Conservation (phyloP, 2,329 filamentous ascomycete genomes). For the Ramichloridium luteum region DNA sequence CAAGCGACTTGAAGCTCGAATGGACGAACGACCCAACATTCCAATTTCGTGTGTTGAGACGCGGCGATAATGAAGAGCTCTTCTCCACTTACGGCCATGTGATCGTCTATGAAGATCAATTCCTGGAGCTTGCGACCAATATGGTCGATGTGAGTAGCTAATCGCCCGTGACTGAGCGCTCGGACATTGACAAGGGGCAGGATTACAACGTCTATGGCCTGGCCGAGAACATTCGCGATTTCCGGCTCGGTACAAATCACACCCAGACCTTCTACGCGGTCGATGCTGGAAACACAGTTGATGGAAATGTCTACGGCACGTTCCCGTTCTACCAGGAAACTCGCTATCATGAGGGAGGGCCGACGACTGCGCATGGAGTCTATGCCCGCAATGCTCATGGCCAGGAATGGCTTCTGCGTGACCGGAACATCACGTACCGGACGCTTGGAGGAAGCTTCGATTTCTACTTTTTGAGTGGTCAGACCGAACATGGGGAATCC, state of each 20-base stretch:
- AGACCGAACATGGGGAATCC: slow-evolving; percentile 17
- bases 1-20: slow-evolving; percentile 20
- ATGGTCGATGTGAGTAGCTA: slow-evolving; percentile 9
- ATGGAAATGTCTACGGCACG: slow-evolving; percentile 21
- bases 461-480: slow-evolving; percentile 63
- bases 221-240: slow-evolving; percentile 20
- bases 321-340: slow-evolving; percentile 25
- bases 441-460: slow-evolving; percentile 39
- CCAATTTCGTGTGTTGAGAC: slow-evolving; percentile 19
- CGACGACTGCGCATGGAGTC: slow-evolving; percentile 19
- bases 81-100: slow-evolving; percentile 22
- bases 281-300: slow-evolving; percentile 13
- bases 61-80: slow-evolving; percentile 16
- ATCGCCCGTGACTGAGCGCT: background rate
- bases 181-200: background rate
- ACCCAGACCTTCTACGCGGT: slow-evolving; percentile 25
- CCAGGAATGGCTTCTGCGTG: slow-evolving; percentile 22
- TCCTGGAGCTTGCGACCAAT: slow-evolving; percentile 20
- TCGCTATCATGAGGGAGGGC: slow-evolving; percentile 14
- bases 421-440: slow-evolving; percentile 19
- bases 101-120: slow-evolving; percentile 24
- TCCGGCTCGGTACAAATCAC: slow-evolving; percentile 21
- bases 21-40: slow-evolving; percentile 23
- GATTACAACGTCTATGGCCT: slow-evolving; percentile 24
- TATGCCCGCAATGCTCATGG: slow-evolving; percentile 24